These are phyloP conservation scores for Coelastrella sp. DNA, from an alignment of 139 green algal species.

Conservation along the genomic window DNA sequence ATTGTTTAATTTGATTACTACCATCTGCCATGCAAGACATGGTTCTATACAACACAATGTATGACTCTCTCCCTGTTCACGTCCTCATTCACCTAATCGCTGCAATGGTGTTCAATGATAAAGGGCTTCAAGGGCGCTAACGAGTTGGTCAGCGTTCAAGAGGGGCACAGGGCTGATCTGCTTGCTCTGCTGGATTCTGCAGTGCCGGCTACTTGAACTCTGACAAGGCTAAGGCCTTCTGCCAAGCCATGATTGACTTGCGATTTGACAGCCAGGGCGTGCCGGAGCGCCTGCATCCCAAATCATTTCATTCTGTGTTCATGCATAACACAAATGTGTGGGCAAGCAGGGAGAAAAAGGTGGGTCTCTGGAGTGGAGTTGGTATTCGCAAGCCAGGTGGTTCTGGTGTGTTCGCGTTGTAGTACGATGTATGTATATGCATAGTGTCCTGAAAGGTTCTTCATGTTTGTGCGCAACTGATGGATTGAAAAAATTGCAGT, in stretches of 20 bases:
- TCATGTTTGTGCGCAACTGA: too few relatives aligned
- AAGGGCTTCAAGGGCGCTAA: too few relatives aligned
- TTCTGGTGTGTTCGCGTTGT: background rate
- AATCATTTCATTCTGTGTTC: conserved; percentile 65
- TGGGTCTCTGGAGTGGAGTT: background rate
- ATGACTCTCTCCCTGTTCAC: too few relatives aligned
- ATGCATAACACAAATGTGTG: conserved; percentile 83
- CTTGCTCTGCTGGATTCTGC: background rate
- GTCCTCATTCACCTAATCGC: too few relatives aligned
- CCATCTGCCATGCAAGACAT: too few relatives aligned
- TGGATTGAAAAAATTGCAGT: too few relatives aligned
- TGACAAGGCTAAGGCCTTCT: background rate
- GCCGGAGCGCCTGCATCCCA: conserved; percentile 69
- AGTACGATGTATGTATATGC: background rate
- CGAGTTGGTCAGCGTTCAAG: background rate
- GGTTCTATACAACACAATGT: too few relatives aligned
- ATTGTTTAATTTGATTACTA: too few relatives aligned
- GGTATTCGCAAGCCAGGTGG: background rate
- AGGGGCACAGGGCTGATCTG: background rate
- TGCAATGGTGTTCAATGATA: too few relatives aligned
- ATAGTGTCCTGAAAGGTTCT: too few relatives aligned
- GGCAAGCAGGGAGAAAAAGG: conserved; percentile 36
- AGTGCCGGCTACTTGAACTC: conserved; percentile 1
- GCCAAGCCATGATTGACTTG: conserved; percentile 10
- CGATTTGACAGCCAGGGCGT: conserved; percentile 41